Percentiles rank a stretch among this genome's conserved stretches.
These are phyloP conservation scores for Sporobolomyces phaffii DNA, from an alignment of 768 basidiomycete genomes.

Conservation along the genomic window DNA sequence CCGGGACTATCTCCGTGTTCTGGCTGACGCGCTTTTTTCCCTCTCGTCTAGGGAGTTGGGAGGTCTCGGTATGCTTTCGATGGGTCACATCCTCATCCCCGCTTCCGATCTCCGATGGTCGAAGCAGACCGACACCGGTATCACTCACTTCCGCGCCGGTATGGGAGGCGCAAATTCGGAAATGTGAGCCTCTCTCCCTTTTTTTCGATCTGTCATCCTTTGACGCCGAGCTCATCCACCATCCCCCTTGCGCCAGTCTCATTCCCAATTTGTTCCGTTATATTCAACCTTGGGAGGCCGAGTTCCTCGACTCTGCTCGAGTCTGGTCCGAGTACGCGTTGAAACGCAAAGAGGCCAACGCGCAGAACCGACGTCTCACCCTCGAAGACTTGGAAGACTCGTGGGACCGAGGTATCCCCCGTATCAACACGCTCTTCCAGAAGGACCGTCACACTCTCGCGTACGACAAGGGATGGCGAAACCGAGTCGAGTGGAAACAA, in stretches of 20 bases:
- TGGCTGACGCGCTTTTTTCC: no score
- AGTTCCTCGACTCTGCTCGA: conserved; percentile 93
- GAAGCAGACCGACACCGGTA: conserved; percentile 95
- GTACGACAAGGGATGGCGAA: conserved; percentile 98
- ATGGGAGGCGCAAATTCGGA: conserved; percentile 53
- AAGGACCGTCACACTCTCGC: conserved; percentile 79
- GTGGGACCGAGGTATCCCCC: conserved; percentile 97
- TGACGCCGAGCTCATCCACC: background rate
- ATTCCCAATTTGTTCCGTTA: conserved; percentile 96
- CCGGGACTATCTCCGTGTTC: no score
- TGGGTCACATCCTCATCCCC: conserved; percentile 98
- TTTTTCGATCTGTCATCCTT: background rate
- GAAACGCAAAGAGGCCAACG: conserved; percentile 99
- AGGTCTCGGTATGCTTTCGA: conserved; percentile 96
- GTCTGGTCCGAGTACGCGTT: conserved; percentile 99
- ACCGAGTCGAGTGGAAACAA: conserved; percentile 95
- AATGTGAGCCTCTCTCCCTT: conserved; percentile 5
- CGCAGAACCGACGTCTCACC: conserved; percentile 91
- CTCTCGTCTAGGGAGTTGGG: conserved; percentile 62
- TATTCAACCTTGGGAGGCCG: conserved; percentile 54
- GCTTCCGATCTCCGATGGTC: conserved; percentile 97
- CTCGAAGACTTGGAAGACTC: conserved; percentile 96
- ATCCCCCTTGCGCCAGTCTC: conserved; percentile 46
- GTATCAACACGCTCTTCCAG: conserved; percentile 98
- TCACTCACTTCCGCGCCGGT: conserved; percentile 98